Conservation (phyloP, 441 rosid genomes). For the Corymbia calophylla region DNA sequence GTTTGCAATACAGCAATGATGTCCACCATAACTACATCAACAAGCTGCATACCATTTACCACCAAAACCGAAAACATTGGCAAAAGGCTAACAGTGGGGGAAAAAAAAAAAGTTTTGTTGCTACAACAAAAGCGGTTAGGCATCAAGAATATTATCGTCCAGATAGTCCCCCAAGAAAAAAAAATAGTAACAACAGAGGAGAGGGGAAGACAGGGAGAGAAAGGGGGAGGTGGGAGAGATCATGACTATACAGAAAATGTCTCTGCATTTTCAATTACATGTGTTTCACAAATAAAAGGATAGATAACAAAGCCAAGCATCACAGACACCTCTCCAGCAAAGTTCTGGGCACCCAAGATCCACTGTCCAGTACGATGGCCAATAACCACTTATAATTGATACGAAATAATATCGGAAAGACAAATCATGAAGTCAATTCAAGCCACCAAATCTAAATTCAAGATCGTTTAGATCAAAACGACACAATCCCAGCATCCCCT, state of each 20-base stretch:
- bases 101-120: not conserved
- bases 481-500: not conserved
- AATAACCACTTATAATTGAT: not conserved
- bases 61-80: not conserved
- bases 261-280: not conserved
- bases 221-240: not conserved
- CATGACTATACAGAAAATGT: not conserved
- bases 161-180: not conserved
- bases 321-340: not conserved
- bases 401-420: not conserved
- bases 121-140: not conserved
- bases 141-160: not conserved
- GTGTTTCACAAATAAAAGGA: not conserved
- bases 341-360: not conserved
- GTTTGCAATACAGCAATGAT: not conserved
- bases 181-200: not conserved
- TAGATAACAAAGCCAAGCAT: not conserved
- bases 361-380: not conserved
- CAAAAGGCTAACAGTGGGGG: not conserved
- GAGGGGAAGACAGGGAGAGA: not conserved
- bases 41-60: not conserved
- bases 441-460: not conserved
- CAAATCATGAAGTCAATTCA: not conserved
- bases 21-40: not conserved
- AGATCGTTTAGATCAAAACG: not conserved